Evolutionary conservation across 768 basidiomycete genomes (phyloP).

Genomic region (Mycena alexandri): DNA sequence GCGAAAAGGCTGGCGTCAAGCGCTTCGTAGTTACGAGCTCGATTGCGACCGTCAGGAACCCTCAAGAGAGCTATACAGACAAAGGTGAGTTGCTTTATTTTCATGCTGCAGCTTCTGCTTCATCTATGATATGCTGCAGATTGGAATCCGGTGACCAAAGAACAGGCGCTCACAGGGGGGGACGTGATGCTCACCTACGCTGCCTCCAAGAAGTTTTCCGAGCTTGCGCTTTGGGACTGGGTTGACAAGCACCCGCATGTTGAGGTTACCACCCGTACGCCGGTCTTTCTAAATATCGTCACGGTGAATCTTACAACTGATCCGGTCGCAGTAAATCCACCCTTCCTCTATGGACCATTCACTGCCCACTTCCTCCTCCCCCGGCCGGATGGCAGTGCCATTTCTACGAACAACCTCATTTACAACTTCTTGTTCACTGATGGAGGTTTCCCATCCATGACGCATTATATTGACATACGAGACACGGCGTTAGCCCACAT

Average conservation of each 20-base stretch:
- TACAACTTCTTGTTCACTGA: conserved; percentile 43
- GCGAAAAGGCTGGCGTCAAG: conserved; percentile 51
- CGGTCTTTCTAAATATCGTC: not conserved
- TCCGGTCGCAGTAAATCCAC: conserved; percentile 49
- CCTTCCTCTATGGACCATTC: conserved; percentile 55
- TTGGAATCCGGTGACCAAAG: conserved; percentile 50
- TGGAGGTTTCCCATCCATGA: conserved; percentile 38
- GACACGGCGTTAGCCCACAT: conserved; percentile 50
- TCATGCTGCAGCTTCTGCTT: too few relatives aligned
- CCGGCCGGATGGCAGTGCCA: conserved; percentile 35
- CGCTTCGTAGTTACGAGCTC: conserved; percentile 57
- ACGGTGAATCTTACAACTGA: not conserved
- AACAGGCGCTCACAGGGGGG: conserved; percentile 42
- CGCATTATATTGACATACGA: conserved; percentile 47
- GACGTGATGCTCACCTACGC: conserved; percentile 45
- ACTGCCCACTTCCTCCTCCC: conserved; percentile 44
- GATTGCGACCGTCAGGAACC: conserved; percentile 46
- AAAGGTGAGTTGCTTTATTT: conserved; percentile 40
- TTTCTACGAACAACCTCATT: conserved; percentile 43
- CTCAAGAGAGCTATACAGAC: conserved; percentile 42
- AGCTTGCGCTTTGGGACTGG: conserved; percentile 57
- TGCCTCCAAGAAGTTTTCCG: conserved; percentile 55
- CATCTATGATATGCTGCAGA: conserved; percentile 42
- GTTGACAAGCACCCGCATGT: conserved; percentile 54
- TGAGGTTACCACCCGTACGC: conserved; percentile 54